Evolutionary conservation across 495 filamentous ascomycete genomes (phyloP).

Genomic region (Trichoderma reesei): DNA sequence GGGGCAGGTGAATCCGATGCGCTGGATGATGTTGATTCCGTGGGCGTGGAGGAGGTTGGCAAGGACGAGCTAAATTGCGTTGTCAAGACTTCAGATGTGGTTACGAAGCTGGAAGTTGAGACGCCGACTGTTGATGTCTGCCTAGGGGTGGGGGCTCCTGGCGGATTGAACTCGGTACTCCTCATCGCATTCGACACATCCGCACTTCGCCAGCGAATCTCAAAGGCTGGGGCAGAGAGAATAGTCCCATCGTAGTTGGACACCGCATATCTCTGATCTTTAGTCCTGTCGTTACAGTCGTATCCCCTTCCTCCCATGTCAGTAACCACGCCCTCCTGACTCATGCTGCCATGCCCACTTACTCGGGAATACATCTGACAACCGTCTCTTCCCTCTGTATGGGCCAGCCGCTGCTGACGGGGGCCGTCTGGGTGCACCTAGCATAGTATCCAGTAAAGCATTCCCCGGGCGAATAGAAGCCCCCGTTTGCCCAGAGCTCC

Average conservation of each 20-base stretch:
- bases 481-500: not conserved
- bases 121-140: not conserved
- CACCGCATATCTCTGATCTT: not conserved
- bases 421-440: not conserved
- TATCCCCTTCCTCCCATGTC: not conserved
- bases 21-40: not conserved
- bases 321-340: too few species aligned
- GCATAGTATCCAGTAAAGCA: slow-evolving; percentile 1
- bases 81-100: not conserved
- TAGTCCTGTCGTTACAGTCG: not conserved
- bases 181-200: not conserved
- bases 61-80: not conserved
- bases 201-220: slow-evolving; percentile 10
- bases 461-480: slow-evolving; percentile 10
- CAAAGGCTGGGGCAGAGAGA: slow-evolving; percentile 3
- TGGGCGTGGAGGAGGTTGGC: not conserved
- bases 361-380: slow-evolving; percentile 9
- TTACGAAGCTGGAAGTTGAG: not conserved
- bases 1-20: not conserved
- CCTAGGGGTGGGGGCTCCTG: not conserved
- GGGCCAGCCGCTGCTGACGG: not conserved
- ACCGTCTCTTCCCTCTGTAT: not conserved
- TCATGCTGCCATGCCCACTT: not conserved
- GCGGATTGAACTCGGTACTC: not conserved
- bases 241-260: not conserved